These are phyloP conservation scores for Apostasia ramifera DNA, from an alignment of 106 monocot species.

Conservation along the genomic window DNA sequence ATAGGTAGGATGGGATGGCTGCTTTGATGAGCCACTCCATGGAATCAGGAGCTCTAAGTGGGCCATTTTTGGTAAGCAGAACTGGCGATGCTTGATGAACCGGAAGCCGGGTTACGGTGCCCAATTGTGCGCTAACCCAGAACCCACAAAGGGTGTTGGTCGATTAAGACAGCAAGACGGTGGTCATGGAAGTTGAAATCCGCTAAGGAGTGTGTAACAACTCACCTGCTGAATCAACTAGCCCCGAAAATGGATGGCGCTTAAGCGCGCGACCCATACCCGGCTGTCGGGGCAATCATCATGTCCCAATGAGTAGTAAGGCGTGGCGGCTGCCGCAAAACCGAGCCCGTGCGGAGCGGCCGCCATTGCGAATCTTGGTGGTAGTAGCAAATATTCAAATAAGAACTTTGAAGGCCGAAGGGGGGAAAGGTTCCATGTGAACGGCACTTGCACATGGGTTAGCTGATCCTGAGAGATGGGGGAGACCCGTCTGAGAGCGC, in stretches of 20 bases:
- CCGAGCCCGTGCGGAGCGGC: conserved; percentile 19
- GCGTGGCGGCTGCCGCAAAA: conserved; percentile 17
- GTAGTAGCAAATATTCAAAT: no score
- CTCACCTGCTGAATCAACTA: no score
- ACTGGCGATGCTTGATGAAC: conserved; percentile 48
- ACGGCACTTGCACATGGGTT: no score
- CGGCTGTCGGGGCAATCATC: background rate
- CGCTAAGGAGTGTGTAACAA: no score
- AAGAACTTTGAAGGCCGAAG: no score
- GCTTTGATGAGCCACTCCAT: no score
- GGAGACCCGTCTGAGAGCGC: background rate
- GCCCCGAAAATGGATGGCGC: no score
- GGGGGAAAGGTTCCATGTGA: no score
- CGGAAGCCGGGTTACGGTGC: conserved; percentile 21
- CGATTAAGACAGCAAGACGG: background rate
- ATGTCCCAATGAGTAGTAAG: conserved; percentile 8
- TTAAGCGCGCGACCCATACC: no score
- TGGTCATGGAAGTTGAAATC: no score
- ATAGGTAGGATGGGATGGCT: no score
- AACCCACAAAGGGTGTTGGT: conserved; percentile 21
- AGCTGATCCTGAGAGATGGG: no score
- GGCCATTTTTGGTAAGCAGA: conserved; percentile 67
- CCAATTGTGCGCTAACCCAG: background rate
- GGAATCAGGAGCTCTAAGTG: conserved; percentile 30
- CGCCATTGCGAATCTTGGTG: conserved; percentile 32